Evolutionary conservation across 495 filamentous ascomycete genomes (phyloP).

Genomic region (Hypoxylon rickii): DNA sequence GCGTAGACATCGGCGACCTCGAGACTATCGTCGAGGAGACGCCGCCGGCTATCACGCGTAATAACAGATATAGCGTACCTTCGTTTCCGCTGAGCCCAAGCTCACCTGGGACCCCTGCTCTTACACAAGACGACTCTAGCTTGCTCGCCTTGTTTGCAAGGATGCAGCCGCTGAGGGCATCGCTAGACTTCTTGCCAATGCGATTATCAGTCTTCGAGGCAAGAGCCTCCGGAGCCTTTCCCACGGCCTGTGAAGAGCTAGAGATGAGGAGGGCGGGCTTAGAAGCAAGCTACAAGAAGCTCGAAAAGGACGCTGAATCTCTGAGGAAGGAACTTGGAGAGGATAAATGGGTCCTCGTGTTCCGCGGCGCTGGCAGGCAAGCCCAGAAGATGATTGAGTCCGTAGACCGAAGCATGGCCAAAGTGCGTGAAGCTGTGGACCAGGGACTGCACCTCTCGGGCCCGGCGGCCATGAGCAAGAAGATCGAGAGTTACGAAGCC

Average conservation of each 20-base stretch:
- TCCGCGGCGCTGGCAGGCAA: conserved; percentile 89
- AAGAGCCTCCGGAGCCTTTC: conserved; percentile 75
- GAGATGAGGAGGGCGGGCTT: conserved; percentile 69
- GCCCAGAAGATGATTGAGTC: conserved; percentile 94
- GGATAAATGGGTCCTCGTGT: conserved; percentile 93
- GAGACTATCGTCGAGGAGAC: conserved; percentile 94
- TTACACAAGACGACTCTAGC: conserved; percentile 76
- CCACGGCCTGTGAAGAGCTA: conserved; percentile 87
- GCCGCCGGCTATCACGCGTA: conserved; percentile 59
- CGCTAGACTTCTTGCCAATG: conserved; percentile 97
- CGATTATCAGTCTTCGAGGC: conserved; percentile 80
- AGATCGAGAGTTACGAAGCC: conserved; percentile 89
- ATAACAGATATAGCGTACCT: conserved; percentile 70
- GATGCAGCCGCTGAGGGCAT: conserved; percentile 92
- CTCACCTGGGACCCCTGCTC: conserved; percentile 60
- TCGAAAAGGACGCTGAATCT: conserved; percentile 85
- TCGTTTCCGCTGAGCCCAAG: conserved; percentile 59
- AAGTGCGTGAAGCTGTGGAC: conserved; percentile 81
- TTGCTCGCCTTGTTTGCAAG: conserved; percentile 87
- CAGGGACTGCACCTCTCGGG: conserved; percentile 71
- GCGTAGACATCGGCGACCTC: conserved; percentile 83
- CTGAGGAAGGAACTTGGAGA: conserved; percentile 87
- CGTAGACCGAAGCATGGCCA: conserved; percentile 79
- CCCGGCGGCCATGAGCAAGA: conserved; percentile 68
- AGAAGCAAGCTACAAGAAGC: conserved; percentile 77